Evolutionary conservation across 1,139 yeast genomes (phyloP).

Genomic region (Chernovozyma aurita): DNA sequence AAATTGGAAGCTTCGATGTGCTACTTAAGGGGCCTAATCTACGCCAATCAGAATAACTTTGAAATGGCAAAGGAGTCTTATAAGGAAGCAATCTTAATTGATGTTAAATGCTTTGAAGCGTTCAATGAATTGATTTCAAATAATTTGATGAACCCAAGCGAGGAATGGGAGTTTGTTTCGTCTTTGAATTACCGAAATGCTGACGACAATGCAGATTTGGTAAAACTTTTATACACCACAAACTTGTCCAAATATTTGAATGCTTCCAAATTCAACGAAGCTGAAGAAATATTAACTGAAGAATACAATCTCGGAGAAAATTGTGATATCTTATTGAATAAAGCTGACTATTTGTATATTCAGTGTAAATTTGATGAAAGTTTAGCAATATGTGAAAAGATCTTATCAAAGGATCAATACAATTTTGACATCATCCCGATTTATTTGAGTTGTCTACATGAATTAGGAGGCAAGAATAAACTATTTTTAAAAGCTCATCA

Average conservation of each 20-base stretch:
- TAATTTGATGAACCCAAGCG: conserved; percentile 75
- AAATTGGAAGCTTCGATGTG: conserved; percentile 86
- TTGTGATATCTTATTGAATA: conserved; percentile 62
- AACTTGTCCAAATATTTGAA: conserved; percentile 71
- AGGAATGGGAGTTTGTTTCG: conserved; percentile 79
- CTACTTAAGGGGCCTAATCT: conserved; percentile 78
- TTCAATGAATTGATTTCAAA: conserved; percentile 74
- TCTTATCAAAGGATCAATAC: conserved; percentile 60
- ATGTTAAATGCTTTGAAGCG: conserved; percentile 92
- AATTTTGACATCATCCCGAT: conserved; percentile 74
- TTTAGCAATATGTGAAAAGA: conserved; percentile 63
- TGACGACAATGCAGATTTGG: conserved; percentile 78
- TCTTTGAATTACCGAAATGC: conserved; percentile 67
- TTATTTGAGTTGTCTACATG: conserved; percentile 82
- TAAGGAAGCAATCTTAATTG: conserved; percentile 81
- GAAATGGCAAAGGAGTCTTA: conserved; percentile 85
- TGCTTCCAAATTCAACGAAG: conserved; percentile 55
- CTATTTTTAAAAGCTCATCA: conserved; percentile 80
- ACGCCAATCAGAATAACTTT: conserved; percentile 78
- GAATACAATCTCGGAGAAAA: conserved; percentile 70
- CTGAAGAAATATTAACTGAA: conserved; percentile 61
- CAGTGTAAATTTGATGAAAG: conserved; percentile 83
- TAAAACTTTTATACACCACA: conserved; percentile 70
- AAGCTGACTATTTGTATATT: conserved; percentile 68
- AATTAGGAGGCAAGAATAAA: conserved; percentile 77